Evolutionary conservation across 2,329 filamentous ascomycete species (phyloP), one percentile per base, ranked within the genome.

Genomic region (Berkeleyomyces rouxiae): DNA sequence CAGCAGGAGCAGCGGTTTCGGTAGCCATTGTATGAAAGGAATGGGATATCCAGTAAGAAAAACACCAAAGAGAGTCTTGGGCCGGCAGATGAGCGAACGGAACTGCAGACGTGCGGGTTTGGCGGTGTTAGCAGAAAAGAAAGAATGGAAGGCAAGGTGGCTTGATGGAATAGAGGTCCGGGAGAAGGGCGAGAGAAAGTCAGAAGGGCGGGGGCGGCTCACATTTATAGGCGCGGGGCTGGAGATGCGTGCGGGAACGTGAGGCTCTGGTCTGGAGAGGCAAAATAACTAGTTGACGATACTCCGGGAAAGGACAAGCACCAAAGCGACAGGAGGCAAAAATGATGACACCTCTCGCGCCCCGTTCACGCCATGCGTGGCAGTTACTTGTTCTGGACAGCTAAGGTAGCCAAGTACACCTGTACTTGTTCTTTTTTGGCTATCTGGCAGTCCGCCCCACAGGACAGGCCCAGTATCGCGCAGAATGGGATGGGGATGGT

Each of bases 1-100:
- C 76, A 70, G 76, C 71, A 67, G 72, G 68, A 66, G 72, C 71
- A 61, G 80, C 76, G 63, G 61, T 53, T 43, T 61, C 36, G 36
- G 59, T 47, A 53, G 61, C 63, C 63, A 65, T 63, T 61, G 51
- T 65, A 58, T 66, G 66, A 65, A 63, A 31, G 58, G 60, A 66
- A 65, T 63, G 63, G 58, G 62, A 66, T 47, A 66, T 63, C 64
- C 55, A 61, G 62, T 44, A 61, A 64, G 63, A 33, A 53, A 62
- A 61, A 66, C 65, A 65, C 67, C 58, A 39, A 64, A 65, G 67
- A 63, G 65, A 53, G 65, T 47, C 58, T 44, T 49, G 39, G 39
- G 64, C 61, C 49, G 33, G 53, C 60, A 51, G 40, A 59, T 23
- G 40, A 61, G 61, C 53, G 59, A 62, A 55, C 40, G 55, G 55